Percentiles rank a stretch among this genome's conserved stretches.
Conservation (phyloP, 257 asterid genomes). For the Perilla frutescens region DNA sequence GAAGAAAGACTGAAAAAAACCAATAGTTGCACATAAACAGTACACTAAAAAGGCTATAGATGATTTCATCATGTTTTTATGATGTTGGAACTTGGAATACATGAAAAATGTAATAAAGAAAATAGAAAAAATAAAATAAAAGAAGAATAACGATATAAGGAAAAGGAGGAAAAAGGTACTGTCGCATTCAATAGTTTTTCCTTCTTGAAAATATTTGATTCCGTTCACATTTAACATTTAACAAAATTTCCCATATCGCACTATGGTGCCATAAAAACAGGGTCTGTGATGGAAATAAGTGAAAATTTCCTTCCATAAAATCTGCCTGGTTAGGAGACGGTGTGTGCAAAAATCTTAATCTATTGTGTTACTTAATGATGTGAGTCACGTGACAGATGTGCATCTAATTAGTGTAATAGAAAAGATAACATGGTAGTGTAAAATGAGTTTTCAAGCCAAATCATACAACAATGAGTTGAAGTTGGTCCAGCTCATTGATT, state of each 20-base stretch:
- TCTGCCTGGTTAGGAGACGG: not conserved
- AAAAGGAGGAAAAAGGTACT: not conserved
- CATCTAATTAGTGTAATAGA: not conserved
- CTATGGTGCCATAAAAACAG: not conserved
- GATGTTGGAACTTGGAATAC: not conserved
- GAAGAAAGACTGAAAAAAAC: no score
- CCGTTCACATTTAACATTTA: not conserved
- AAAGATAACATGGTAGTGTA: not conserved
- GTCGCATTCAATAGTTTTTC: not conserved
- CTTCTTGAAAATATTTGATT: not conserved
- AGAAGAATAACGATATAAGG: not conserved
- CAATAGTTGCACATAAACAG: no score
- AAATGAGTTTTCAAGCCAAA: not conserved
- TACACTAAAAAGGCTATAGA: no score
- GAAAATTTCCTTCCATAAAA: not conserved
- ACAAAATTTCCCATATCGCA: not conserved
- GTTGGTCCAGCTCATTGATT: not conserved
- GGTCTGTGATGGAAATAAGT: not conserved
- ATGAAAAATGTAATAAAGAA: not conserved
- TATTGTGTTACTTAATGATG: not conserved
- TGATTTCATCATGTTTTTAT: no score
- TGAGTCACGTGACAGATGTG: not conserved
- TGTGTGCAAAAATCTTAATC: not conserved
- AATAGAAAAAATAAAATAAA: not conserved
- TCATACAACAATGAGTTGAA: not conserved